A percentile compares a stretch with the other conserved stretches of the same genome.
phyloP scores from a whole-genome alignment of 495 filamentous ascomycete species.

The Penicillium turbatum region DNA sequence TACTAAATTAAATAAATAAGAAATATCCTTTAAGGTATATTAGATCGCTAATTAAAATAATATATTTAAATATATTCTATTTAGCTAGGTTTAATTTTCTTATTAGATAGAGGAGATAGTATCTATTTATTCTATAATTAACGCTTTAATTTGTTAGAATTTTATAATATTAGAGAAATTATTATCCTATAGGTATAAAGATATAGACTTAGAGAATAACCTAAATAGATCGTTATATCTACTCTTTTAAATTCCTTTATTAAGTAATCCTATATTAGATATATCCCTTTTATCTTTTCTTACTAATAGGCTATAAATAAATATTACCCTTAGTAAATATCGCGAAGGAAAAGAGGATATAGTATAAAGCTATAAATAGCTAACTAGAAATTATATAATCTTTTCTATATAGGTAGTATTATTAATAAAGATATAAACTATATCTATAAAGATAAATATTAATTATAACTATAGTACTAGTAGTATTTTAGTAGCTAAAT shows the following conservation, averaged over 20 bases:
- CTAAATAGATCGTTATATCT: conserved; percentile 4
- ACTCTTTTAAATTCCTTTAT: conserved; percentile 1
- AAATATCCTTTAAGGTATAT: not conserved
- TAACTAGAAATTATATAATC: conserved; percentile 9
- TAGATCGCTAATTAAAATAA: conserved; percentile 14
- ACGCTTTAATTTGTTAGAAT: not conserved
- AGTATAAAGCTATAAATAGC: conserved; percentile 9
- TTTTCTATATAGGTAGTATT: conserved; percentile 4
- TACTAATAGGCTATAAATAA: conserved; percentile 5
- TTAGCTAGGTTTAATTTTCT: conserved; percentile 2
- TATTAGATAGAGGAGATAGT: not conserved
- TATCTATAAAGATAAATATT: conserved; percentile 23
- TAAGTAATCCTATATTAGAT: conserved; percentile 1
- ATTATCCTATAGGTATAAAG: not conserved
- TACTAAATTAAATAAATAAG: conserved; percentile 14
- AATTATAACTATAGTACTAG: conserved; percentile 13
- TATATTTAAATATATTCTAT: conserved; percentile 3
- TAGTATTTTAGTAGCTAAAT: conserved; percentile 2
- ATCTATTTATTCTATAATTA: not conserved
- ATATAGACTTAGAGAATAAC: conserved; percentile 3
- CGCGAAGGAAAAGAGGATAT: conserved; percentile 1
- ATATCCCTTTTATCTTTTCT: not conserved
- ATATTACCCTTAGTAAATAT: conserved; percentile 13
- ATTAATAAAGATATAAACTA: conserved; percentile 23
- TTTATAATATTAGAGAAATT: not conserved